phyloP scores from a whole-genome alignment of 225 moss, liverwort and hornwort species.

The Physcomitrium patens region DNA sequence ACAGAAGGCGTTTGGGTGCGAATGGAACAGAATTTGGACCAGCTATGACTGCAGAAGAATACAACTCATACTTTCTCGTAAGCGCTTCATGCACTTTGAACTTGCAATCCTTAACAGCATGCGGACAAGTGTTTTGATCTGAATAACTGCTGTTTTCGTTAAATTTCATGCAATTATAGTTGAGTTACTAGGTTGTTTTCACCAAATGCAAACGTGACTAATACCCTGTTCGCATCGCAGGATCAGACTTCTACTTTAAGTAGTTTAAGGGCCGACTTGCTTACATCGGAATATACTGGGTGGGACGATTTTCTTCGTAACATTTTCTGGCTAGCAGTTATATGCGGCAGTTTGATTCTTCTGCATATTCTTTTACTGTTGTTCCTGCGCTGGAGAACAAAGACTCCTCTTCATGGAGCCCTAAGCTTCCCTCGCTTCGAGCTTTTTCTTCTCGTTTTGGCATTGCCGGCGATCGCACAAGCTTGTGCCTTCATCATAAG shows the following conservation, averaged over 20 bases:
- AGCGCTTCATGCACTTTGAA: neutral
- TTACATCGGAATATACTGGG: conserved; percentile 57
- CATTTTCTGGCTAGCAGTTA: conserved; percentile 81
- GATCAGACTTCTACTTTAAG: conserved; percentile 41
- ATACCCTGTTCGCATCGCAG: conserved; percentile 28
- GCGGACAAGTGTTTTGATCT: neutral
- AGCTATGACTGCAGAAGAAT: conserved; percentile 63
- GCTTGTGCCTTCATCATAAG: conserved; percentile 78
- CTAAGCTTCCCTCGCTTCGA: conserved; percentile 90
- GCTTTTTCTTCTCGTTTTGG: conserved; percentile 79
- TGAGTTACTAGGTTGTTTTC: too few relatives aligned
- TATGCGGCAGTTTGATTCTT: conserved; percentile 63
- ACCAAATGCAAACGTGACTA: neutral
- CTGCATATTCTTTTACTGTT: conserved; percentile 64
- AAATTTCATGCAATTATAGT: too few relatives aligned
- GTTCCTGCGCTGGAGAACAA: conserved; percentile 80
- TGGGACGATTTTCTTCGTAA: conserved; percentile 84
- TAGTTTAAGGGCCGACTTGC: conserved; percentile 45
- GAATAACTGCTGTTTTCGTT: too few relatives aligned
- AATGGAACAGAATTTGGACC: conserved; percentile 84
- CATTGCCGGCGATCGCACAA: conserved; percentile 77
- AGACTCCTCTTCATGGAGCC: conserved; percentile 62
- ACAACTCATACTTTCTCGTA: conserved; percentile 67
- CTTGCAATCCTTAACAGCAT: neutral
- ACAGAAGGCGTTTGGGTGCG: conserved; percentile 59